Conservation (phyloP, 257 asterid genomes). For the Rubia yunnanensis region DNA sequence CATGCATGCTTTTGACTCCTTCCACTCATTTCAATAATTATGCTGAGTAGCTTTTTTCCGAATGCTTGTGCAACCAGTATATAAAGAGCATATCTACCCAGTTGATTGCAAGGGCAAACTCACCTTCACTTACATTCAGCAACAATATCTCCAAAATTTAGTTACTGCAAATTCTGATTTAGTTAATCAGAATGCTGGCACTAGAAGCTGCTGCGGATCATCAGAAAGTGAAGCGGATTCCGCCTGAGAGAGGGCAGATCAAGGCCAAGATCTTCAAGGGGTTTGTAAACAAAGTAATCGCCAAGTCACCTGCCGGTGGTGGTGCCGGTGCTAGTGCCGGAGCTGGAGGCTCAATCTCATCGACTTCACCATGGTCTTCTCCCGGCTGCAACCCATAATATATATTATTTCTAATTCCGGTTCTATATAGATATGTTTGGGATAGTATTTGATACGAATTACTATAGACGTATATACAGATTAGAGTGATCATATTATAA, state of each 20-base stretch:
- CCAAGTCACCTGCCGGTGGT: neutral
- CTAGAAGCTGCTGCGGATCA: neutral
- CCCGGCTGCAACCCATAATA: neutral
- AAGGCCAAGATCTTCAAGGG: conserved; percentile 13
- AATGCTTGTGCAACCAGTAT: neutral
- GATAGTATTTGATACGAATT: neutral
- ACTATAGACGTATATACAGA: neutral
- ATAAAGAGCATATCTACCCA: too few relatives aligned
- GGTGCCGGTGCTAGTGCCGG: neutral
- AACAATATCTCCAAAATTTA: neutral
- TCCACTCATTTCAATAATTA: neutral
- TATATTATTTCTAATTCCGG: too few relatives aligned
- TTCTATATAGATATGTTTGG: neutral
- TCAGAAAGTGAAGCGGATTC: neutral
- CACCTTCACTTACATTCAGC: neutral
- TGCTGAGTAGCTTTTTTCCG: neutral
- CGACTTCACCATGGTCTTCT: neutral
- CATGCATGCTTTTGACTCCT: neutral
- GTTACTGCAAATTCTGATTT: neutral
- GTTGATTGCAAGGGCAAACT: too few relatives aligned
- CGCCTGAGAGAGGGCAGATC: conserved; percentile 31
- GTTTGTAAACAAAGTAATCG: conserved; percentile 2
- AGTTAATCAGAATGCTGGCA: neutral
- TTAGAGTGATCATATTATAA: too few relatives aligned
- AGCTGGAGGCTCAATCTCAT: neutral